These are phyloP conservation scores for Globisporangium ultimum DNA, from an alignment of 352 stramenopile species.

Conservation along the genomic window DNA sequence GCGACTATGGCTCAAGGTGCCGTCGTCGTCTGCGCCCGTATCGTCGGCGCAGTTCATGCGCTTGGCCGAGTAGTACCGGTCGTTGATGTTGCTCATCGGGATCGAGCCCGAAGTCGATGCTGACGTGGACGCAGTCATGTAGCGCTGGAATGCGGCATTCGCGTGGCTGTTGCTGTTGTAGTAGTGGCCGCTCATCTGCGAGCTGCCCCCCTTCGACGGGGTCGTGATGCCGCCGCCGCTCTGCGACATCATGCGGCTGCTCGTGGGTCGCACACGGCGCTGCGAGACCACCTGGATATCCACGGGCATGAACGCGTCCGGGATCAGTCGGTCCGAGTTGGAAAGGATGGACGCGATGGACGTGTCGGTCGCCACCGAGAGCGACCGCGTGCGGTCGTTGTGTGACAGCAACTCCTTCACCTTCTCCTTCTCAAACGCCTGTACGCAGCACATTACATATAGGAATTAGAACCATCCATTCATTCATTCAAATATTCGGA, in stretches of 20 bases:
- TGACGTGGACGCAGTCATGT: slow-evolving; percentile 15
- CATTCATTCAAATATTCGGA: too few relatives aligned
- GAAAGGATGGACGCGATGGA: slow-evolving; percentile 60
- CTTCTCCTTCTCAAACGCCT: slow-evolving; percentile 19
- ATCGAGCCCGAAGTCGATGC: slow-evolving; percentile 13
- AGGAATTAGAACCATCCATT: not conserved
- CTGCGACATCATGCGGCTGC: slow-evolving; percentile 14
- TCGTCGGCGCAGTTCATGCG: slow-evolving; percentile 24
- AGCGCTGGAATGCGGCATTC: slow-evolving; percentile 14
- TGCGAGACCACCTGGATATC: slow-evolving; percentile 69
- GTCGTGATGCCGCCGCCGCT: slow-evolving; percentile 13
- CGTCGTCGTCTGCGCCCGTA: slow-evolving; percentile 33
- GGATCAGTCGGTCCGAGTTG: slow-evolving; percentile 56
- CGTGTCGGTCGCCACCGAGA: slow-evolving; percentile 39
- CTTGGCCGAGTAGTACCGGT: slow-evolving; percentile 1
- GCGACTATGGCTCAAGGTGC: slow-evolving; percentile 16
- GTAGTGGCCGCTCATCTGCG: slow-evolving; percentile 3
- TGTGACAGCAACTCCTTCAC: slow-evolving; percentile 24
- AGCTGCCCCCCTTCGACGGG: slow-evolving; percentile 18
- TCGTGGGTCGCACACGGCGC: slow-evolving; percentile 28
- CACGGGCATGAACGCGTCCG: slow-evolving; percentile 50
- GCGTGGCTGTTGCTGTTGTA: slow-evolving; percentile 13
- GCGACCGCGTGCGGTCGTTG: slow-evolving; percentile 27
- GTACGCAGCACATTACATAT: not conserved
- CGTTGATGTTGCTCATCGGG: slow-evolving; percentile 6